Base-by-base conservation (phyloP, 73 alveolate species). In the Paramecium biaurelia region DNA sequence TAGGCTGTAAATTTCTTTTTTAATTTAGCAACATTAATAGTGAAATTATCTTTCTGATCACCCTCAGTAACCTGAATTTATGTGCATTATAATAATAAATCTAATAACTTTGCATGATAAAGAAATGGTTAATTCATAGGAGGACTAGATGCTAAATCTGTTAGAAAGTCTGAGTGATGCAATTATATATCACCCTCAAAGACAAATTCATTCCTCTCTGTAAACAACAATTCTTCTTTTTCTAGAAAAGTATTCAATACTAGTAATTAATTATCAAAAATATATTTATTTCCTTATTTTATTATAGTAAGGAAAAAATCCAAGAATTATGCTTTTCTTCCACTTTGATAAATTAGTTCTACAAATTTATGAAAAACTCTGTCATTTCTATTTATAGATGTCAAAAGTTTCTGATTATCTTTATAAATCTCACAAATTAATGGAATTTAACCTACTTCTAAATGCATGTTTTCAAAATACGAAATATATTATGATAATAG, bases 401-500 rank as follows among this genome's bases (percentile, higher is more conserved):
- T 30, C 24, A 93, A 42, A 0, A 93, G 43, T 30, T 47, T 79
- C 0, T 34, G 15, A 41, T 93, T 93, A 24, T 93, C 93, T 53
- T 93, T 93, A 57, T 47, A 93, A 47, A 93, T 93, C 58, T 93
- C 96, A 35, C 96, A 93, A 12, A 93, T 92, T 57, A 93, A 82
- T 20, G 93, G 88, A 20, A 93, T 79, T 45, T 93, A 85, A 4
- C 93, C 95, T 24, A 93, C 92, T 53, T 89, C 93, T 14, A 92
- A 21, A 32, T 90, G 72, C 34, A 93, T 53, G 21, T 76, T 49
- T n/a, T 93, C 79, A 21, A 93, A 43, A n/a, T 57, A 57, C 10
- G 35, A 85, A 1, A 93, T 45, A 8, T 85, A 38, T 18, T 93
- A 59, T 43, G 57, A 45, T 23, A 93, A 34, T 9, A 70, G 30